Percentiles rank a stretch among this genome's conserved stretches.
phyloP scores from a whole-genome alignment of 2,329 filamentous ascomycete genomes.

The Venturia aucupariae region DNA sequence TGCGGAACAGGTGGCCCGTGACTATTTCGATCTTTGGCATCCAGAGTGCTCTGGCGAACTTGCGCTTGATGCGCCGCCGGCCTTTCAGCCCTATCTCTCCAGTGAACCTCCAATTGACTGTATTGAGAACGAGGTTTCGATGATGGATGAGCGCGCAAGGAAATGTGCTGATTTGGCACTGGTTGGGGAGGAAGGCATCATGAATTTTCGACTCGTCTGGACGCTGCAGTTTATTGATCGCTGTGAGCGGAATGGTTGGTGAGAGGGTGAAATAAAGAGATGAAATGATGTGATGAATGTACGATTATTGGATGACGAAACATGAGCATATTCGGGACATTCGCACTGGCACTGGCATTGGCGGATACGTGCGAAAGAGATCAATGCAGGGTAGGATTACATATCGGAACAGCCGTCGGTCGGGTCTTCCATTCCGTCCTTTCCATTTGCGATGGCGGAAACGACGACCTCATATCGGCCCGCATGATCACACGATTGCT shows the following conservation, averaged over 20 bases:
- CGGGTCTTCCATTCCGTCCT: too few relatives aligned
- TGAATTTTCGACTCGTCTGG: not conserved
- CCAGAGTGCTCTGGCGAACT: not conserved
- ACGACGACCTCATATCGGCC: too few relatives aligned
- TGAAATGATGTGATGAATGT: not conserved
- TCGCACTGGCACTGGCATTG: too few relatives aligned
- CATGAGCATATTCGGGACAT: too few relatives aligned
- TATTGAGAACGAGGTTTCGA: not conserved
- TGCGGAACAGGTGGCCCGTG: not conserved
- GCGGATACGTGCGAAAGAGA: too few relatives aligned
- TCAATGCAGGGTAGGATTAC: too few relatives aligned
- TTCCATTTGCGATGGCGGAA: too few relatives aligned
- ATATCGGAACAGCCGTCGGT: too few relatives aligned
- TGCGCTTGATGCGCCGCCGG: not conserved
- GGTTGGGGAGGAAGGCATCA: not conserved
- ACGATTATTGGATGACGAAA: not conserved
- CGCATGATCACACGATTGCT: too few relatives aligned
- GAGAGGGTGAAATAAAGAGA: not conserved
- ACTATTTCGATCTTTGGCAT: not conserved
- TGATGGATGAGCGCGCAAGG: not conserved
- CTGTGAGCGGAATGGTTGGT: not conserved
- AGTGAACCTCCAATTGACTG: not conserved
- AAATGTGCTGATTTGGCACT: not conserved
- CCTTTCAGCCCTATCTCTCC: not conserved
- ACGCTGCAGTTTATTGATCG: not conserved